Base-by-base conservation (phyloP, 805 yeast species). In the Yamadazyma sp. region DNA sequence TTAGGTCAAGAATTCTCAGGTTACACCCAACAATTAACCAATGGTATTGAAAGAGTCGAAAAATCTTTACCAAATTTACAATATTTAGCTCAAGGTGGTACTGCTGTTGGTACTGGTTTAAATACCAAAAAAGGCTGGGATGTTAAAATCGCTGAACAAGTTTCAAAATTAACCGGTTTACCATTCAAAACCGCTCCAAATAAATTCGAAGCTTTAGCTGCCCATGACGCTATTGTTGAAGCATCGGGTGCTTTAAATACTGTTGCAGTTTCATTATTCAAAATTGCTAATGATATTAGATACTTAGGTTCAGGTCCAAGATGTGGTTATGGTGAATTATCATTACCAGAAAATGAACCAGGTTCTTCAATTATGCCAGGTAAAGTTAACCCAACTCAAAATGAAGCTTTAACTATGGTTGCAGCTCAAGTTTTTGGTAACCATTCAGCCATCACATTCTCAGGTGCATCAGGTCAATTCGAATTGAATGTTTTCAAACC, bases 301-400 rank as follows among this genome's bases (percentile, higher is more conserved):
- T 93, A 93, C 77, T 79, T 93, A 52, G 98, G 98, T 47, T 86
- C 96, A 30, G 98, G 98, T 55, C 98, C 98, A 60, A 84, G 98
- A 73, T 93, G 98, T 70, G 98, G 98, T 45, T 93, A 93, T 69
- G 97, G 97, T 38, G 98, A 93, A 70, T 78, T 93, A 50, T 59
- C 87, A 18, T 73, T 93, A 52, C 98, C 98, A 45, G 98, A 91
- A 73, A 93, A 93, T 67, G 98, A 93, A 73, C 98, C 98, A 39
- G 98, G 98, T 58, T 87, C 97, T 41, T 88, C 97, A 19, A 93
- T 93, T 66, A 93, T 93, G 98, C 98, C 98, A 35, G 98, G 98
- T 61, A 93, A 93, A 73, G 97, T 93, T 45, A 93, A 93, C 77
- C 98, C 98, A 48, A 93, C 98, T 38, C 98, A 93, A 74, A 89